Evolutionary conservation across 495 filamentous ascomycete genomes (phyloP).

Genomic region (Patellaria atrata): DNA sequence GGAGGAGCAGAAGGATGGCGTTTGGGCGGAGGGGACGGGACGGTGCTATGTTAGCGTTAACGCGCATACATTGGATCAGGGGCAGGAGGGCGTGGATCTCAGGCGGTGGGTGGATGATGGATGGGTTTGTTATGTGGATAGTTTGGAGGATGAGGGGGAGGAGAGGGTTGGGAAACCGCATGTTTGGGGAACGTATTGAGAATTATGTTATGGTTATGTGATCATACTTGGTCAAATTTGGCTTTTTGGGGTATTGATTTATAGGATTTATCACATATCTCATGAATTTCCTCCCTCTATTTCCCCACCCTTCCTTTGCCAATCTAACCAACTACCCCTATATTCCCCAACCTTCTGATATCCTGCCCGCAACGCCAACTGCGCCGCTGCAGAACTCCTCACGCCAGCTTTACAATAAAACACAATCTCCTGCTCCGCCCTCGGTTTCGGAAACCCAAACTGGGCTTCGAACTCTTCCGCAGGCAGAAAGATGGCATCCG

Average conservation of each 20-base stretch:
- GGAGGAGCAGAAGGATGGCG: constrained; percentile 1
- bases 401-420: constrained; percentile 94
- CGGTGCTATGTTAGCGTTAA: constrained; percentile 14
- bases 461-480: constrained; percentile 64
- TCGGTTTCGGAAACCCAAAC: constrained; percentile 53
- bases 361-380: constrained; percentile 61
- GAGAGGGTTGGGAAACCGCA: constrained; percentile 4
- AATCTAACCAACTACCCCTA: constrained; percentile 81
- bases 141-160: not conserved
- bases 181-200: constrained; percentile 5
- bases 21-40: constrained; percentile 7
- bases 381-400: constrained; percentile 63
- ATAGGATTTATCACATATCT: too few species aligned
- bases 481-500: constrained; percentile 61
- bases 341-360: constrained; percentile 68
- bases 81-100: constrained; percentile 8
- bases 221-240: too few species aligned
- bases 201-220: too few species aligned
- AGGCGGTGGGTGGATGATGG: constrained; percentile 15
- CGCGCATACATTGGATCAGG: constrained; percentile 11
- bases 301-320: constrained; percentile 53
- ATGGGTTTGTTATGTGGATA: constrained; percentile 12
- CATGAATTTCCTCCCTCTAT: constrained; percentile 1
- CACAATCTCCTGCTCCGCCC: constrained; percentile 43
- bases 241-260: too few species aligned